phyloP scores from a whole-genome alignment of 83 land plant species.

The Picea mariana region DNA sequence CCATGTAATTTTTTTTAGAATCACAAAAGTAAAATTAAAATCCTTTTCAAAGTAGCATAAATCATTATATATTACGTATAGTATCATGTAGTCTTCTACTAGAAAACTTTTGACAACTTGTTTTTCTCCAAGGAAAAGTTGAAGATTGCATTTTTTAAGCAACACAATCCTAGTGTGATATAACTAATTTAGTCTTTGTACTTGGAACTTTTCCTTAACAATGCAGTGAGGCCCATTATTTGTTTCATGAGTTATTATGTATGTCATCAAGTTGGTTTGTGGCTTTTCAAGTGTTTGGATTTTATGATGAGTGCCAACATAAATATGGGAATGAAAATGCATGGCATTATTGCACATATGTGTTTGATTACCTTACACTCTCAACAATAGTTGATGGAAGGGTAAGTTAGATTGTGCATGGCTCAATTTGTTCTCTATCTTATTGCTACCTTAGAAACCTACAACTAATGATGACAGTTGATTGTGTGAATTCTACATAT shows the following conservation, averaged over 20 bases:
- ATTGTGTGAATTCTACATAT: not conserved
- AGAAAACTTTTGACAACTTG: not conserved
- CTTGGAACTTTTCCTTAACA: not conserved
- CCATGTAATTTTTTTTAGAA: too few species aligned
- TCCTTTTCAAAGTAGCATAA: not conserved
- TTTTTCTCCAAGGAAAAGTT: not conserved
- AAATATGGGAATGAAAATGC: conserved; percentile 99
- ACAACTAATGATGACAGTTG: not conserved
- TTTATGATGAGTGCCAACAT: conserved; percentile 99
- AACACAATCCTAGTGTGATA: not conserved
- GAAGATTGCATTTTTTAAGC: not conserved
- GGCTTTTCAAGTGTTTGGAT: conserved; percentile 83
- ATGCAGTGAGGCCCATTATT: not conserved
- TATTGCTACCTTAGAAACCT: not conserved
- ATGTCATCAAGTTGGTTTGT: too few species aligned
- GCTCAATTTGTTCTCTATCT: not conserved
- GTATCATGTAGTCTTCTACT: not conserved
- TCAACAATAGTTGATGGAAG: conserved; percentile 99
- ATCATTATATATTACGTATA: not conserved
- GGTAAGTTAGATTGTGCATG: conserved; percentile 37
- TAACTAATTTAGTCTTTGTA: not conserved
- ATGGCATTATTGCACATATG: conserved; percentile 99
- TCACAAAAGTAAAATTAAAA: too few species aligned
- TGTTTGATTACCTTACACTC: conserved; percentile 96
- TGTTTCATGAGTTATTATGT: not conserved